Base-by-base conservation (phyloP, 2,329 filamentous ascomycete species). In the Aquanectria penicillioides region DNA sequence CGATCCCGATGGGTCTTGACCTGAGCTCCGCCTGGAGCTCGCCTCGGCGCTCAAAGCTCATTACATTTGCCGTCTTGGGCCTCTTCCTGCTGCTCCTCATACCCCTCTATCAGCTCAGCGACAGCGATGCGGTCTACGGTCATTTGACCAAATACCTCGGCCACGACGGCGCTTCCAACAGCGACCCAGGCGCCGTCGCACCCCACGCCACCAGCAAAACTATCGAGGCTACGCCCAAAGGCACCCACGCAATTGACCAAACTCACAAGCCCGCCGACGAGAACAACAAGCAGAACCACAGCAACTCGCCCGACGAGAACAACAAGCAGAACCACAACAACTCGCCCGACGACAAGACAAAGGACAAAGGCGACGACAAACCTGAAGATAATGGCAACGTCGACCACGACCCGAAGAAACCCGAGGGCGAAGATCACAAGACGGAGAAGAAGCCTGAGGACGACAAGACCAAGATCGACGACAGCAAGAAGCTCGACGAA, bases 151-250 rank as follows among this genome's bases (percentile, higher is more conserved):
- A 70, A 28, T 74, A 73, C 57, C 67, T 74, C 47, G 65, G 65
- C 43, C 57, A 71, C 47, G 67, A 66, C 13, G 66, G 64, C 29
- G 69, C 76, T 50, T 75, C 75, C 63, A 76, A 79, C 65, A 78
- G 76, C 57, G 78, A 77, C 7, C 52, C 65, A 37, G 63, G 59
- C 37, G 56, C 50, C 43, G 54, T 53, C 29, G 61, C 57, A 31
- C 69, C 77, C 25, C 77, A 77, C 61, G 72, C 72, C 44, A 65
- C 72, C 29, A 77, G 73, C 37, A 75, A 48, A 7, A 67, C 64
- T 48, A 37, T 49, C 28, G 53, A 57, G 33, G 28, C 20, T 20
- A 29, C 29, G 6, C 22, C 44, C 43, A 15, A 36, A 15, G 9
- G 26, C 29, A 49, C 36, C 17, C 17, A 12, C 31, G 38, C 26